Percentiles rank a stretch among this genome's conserved stretches.
Evolutionary conservation across 2,329 filamentous ascomycete genomes (phyloP).

Genomic region (Ambrosiella cleistominuta): DNA sequence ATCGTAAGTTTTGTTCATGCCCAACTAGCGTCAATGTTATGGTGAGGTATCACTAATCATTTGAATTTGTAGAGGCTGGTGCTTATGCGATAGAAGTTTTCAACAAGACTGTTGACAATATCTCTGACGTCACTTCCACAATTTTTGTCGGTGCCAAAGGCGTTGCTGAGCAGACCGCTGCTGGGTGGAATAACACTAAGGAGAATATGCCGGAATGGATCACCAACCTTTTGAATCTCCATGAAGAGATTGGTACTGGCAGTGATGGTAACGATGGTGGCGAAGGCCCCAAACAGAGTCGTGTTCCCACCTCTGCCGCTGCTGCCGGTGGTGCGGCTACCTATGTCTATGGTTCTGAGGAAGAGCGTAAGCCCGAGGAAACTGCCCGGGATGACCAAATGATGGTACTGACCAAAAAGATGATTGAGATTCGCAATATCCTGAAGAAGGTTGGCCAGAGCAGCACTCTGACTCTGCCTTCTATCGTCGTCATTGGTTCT

Average conservation of each 20-base stretch:
- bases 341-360: constrained; percentile 48
- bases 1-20: constrained; percentile 38
- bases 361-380: constrained; percentile 47
- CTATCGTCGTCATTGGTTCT: constrained; percentile 97
- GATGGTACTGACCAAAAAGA: constrained; percentile 98
- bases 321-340: constrained; percentile 57
- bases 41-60: background rate
- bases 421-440: constrained; percentile 95
- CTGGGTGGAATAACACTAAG: constrained; percentile 70
- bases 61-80: constrained; percentile 25
- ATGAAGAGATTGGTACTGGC: constrained; percentile 40
- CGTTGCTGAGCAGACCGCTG: constrained; percentile 60
- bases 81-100: constrained; percentile 46
- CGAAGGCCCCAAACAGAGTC: constrained; percentile 40
- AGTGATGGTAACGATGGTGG: constrained; percentile 29
- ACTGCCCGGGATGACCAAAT: constrained; percentile 85
- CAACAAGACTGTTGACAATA: constrained; percentile 52
- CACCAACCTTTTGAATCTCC: constrained; percentile 48
- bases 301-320: constrained; percentile 41
- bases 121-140: constrained; percentile 48
- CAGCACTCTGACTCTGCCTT: constrained; percentile 70
- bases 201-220: constrained; percentile 62
- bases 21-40: background rate
- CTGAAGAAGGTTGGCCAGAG: constrained; percentile 86
- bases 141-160: constrained; percentile 56